phyloP scores from a whole-genome alignment of 192 early-diverging fungal species.

The Coemansia biformis region DNA sequence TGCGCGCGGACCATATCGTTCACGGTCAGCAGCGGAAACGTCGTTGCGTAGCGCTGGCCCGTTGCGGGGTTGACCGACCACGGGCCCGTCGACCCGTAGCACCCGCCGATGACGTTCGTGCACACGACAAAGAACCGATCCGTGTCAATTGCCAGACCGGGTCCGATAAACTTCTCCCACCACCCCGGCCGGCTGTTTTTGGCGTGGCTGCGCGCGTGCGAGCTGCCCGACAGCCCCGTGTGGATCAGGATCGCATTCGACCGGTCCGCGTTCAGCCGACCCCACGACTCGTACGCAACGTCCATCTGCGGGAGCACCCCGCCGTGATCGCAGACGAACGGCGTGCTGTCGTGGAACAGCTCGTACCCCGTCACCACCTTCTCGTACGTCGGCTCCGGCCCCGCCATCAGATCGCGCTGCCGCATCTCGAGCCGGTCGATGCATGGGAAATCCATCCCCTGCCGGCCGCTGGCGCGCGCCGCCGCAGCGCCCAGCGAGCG shows the following conservation, averaged over 20 bases:
- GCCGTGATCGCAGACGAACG: slow-evolving; percentile 77
- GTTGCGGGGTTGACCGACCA: slow-evolving; percentile 71
- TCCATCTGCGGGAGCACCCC: slow-evolving; percentile 69
- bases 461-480: slow-evolving; percentile 2
- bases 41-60: slow-evolving; percentile 72
- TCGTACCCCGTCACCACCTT: slow-evolving; percentile 74
- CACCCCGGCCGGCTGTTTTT: slow-evolving; percentile 77
- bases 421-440: slow-evolving; percentile 61
- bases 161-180: slow-evolving; percentile 97
- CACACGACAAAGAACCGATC: slow-evolving; percentile 93
- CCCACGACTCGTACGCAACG: slow-evolving; percentile 98
- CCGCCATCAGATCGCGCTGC: slow-evolving; percentile 58
- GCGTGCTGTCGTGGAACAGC: slow-evolving; percentile 55
- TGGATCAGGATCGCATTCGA: slow-evolving; percentile 89
- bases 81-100: slow-evolving; percentile 94
- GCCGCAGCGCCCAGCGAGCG: background rate
- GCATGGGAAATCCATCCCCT: slow-evolving; percentile 69
- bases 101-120: slow-evolving; percentile 93
- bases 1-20: slow-evolving; percentile 98
- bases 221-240: slow-evolving; percentile 88
- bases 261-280: slow-evolving; percentile 70
- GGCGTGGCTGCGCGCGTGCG: slow-evolving; percentile 84
- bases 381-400: slow-evolving; percentile 79
- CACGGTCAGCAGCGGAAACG: slow-evolving; percentile 88
- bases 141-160: slow-evolving; percentile 87